Evolutionary conservation across 768 basidiomycete species (phyloP).

Genomic region (Ramaria rubella): DNA sequence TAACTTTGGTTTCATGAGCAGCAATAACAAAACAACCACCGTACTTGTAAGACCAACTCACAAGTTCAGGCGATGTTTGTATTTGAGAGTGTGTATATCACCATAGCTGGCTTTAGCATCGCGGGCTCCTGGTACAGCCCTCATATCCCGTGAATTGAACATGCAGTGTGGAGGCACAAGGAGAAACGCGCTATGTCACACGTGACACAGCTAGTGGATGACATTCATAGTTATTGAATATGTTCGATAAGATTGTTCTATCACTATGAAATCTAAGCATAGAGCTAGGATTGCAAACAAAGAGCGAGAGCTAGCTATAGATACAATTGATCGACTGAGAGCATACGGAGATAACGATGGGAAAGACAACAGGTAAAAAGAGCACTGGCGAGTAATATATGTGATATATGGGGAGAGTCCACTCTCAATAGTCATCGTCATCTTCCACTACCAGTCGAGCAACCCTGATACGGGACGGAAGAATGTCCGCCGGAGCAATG

Average conservation of each 20-base stretch:
- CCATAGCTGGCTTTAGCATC: not conserved
- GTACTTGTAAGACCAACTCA: conserved; percentile 31
- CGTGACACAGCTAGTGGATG: not conserved
- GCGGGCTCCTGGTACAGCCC: not conserved
- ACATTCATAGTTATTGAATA: not conserved
- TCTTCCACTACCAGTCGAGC: conserved; percentile 1
- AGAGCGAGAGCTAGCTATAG: conserved; percentile 10
- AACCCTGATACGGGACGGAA: not conserved
- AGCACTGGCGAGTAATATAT: not conserved
- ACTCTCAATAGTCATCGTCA: conserved; percentile 3
- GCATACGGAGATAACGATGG: not conserved
- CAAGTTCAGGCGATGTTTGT: conserved; percentile 78
- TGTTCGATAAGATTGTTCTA: too few species aligned
- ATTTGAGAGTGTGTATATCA: conserved; percentile 28
- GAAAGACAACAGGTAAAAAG: not conserved
- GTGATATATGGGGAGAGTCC: not conserved
- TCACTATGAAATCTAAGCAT: not conserved
- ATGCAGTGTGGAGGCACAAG: not conserved
- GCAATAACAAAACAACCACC: conserved; percentile 7
- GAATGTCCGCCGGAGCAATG: conserved; percentile 1
- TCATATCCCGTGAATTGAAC: conserved; percentile 1
- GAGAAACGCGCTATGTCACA: conserved; percentile 4
- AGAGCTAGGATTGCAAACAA: conserved; percentile 1
- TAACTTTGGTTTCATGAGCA: conserved; percentile 60
- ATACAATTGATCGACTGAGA: not conserved